These are phyloP conservation scores for Homolaphlyctis polyrhiza DNA, from an alignment of 371 early-diverging fungal genomes.

Conservation along the genomic window DNA sequence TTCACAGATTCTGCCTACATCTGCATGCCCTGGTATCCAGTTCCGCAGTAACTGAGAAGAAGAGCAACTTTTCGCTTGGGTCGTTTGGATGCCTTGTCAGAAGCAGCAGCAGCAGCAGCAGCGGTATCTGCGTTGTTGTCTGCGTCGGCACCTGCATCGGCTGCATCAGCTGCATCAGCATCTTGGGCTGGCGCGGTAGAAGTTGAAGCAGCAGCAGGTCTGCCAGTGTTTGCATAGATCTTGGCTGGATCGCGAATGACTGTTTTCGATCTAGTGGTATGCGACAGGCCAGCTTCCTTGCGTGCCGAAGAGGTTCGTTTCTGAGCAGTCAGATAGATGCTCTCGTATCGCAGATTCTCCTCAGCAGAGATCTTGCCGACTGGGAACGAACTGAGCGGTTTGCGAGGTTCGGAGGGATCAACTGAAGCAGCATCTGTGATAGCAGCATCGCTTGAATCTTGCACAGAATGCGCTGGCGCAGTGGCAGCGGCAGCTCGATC, in stretches of 20 bases:
- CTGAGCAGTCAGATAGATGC: neutral
- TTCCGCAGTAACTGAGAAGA: slow-evolving; percentile 87
- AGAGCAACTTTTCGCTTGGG: slow-evolving; percentile 89
- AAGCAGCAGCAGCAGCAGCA: neutral
- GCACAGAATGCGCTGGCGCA: no score
- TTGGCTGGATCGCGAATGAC: neutral
- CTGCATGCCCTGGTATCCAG: slow-evolving; percentile 96
- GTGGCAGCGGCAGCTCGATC: no score
- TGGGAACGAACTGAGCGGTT: neutral
- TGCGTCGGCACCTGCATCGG: neutral
- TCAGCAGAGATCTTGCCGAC: neutral
- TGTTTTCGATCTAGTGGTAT: no score
- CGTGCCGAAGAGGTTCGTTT: neutral
- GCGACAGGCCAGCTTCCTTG: no score
- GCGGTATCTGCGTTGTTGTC: neutral
- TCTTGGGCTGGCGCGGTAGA: neutral
- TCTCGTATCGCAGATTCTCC: slow-evolving; percentile 2
- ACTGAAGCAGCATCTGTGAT: no score
- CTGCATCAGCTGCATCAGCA: neutral
- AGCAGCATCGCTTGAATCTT: no score
- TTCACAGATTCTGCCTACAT: slow-evolving; percentile 45
- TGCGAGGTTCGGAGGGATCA: no score
- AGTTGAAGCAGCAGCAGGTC: neutral
- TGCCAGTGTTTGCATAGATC: neutral
- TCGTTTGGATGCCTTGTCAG: slow-evolving; percentile 3